Evolutionary conservation across 495 filamentous ascomycete genomes (phyloP).

Genomic region (Evernia prunastri): DNA sequence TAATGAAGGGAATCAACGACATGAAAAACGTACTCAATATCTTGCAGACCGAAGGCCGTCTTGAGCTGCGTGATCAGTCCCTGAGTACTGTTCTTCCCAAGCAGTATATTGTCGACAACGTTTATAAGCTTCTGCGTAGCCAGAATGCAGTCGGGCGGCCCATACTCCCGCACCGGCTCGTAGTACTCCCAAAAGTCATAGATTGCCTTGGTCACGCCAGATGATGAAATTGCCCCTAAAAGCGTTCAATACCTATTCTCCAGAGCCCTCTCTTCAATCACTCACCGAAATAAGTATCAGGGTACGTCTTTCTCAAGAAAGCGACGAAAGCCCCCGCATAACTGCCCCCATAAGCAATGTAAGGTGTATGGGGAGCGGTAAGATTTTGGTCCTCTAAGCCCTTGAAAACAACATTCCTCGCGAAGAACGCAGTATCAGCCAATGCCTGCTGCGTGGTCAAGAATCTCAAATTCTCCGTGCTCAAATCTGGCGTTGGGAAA

Average conservation of each 20-base stretch:
- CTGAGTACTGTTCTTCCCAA: conserved; percentile 42
- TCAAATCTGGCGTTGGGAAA: conserved; percentile 52
- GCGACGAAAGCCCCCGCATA: conserved; percentile 70
- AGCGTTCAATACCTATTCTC: background rate
- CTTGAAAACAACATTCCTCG: conserved; percentile 55
- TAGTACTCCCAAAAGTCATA: conserved; percentile 68
- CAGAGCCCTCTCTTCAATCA: background rate
- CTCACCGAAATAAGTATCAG: conserved; percentile 57
- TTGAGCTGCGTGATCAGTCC: conserved; percentile 49
- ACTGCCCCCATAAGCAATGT: conserved; percentile 66
- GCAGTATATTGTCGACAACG: conserved; percentile 60
- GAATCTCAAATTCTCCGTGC: conserved; percentile 61
- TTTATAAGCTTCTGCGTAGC: conserved; percentile 52
- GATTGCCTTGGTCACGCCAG: conserved; percentile 64
- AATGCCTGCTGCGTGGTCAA: conserved; percentile 69
- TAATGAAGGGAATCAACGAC: background rate
- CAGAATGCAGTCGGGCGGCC: conserved; percentile 47
- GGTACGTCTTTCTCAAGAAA: conserved; percentile 62
- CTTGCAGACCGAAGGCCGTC: conserved; percentile 49
- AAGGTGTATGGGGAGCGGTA: conserved; percentile 51
- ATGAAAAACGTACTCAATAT: conserved; percentile 18
- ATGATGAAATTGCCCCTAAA: conserved; percentile 55
- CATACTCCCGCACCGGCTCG: conserved; percentile 56
- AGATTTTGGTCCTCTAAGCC: conserved; percentile 58
- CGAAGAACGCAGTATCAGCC: conserved; percentile 68